Evolutionary conservation across 495 filamentous ascomycete species (phyloP).

Genomic region (Platismatia glauca): DNA sequence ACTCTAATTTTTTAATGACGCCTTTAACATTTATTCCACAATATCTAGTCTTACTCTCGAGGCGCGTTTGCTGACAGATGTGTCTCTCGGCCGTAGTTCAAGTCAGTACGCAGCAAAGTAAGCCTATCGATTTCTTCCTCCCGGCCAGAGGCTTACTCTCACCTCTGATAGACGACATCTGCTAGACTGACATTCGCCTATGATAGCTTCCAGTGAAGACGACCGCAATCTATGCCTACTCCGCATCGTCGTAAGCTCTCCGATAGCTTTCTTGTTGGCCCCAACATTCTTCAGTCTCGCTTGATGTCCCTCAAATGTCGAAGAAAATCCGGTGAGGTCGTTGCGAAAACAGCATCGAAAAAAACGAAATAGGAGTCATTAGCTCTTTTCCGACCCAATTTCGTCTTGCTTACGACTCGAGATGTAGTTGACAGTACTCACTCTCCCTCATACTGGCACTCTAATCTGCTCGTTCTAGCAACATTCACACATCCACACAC

Average conservation of each 20-base stretch:
- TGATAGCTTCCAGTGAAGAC: not conserved
- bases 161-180: not conserved
- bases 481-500: no score
- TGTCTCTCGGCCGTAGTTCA: not conserved
- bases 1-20: slow-evolving; percentile 60
- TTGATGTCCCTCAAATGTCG: not conserved
- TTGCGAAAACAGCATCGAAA: not conserved
- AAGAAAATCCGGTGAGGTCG: not conserved
- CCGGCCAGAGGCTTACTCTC: not conserved
- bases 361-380: not conserved
- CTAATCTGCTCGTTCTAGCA: no score
- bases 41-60: not conserved
- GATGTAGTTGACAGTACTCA: not conserved
- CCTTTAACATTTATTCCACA: slow-evolving; percentile 17
- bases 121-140: not conserved
- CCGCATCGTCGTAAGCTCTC: not conserved
- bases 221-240: not conserved
- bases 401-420: not conserved
- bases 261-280: not conserved
- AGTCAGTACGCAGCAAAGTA: not conserved
- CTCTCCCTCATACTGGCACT: not conserved
- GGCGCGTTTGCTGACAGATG: not conserved
- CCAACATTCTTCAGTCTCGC: not conserved
- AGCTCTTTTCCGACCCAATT: not conserved
- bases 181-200: not conserved